Evolutionary conservation across 129 eudicot species (phyloP).

Genomic region (Chrysanthemum makinoi): DNA sequence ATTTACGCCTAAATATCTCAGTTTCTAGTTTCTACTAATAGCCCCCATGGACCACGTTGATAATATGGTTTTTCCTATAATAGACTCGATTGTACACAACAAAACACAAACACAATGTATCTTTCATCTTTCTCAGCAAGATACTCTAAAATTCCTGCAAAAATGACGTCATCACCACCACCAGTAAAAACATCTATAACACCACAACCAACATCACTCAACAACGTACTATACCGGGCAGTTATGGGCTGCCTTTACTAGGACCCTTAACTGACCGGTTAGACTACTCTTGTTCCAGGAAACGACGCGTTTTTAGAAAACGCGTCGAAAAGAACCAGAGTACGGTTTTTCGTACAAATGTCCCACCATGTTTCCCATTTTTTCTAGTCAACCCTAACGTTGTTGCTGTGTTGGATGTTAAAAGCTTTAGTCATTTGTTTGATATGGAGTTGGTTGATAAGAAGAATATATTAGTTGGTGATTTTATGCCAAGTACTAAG

Average conservation of each 20-base stretch:
- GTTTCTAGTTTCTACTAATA: too few relatives aligned
- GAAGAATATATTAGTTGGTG: slow-evolving; percentile 52
- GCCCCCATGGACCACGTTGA: too few relatives aligned
- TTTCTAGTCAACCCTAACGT: slow-evolving; percentile 48
- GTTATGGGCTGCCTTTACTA: slow-evolving; percentile 47
- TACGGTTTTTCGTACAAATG: slow-evolving; percentile 65
- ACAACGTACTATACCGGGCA: slow-evolving; percentile 56
- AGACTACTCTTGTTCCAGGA: slow-evolving; percentile 56
- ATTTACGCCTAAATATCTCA: too few relatives aligned
- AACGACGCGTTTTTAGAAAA: slow-evolving; percentile 34
- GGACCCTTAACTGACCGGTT: slow-evolving; percentile 54
- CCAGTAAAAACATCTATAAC: slow-evolving; percentile 20
- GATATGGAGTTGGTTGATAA: slow-evolving; percentile 62
- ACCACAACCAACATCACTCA: slow-evolving; percentile 28
- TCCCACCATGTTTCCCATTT: slow-evolving; percentile 69
- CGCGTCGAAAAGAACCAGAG: slow-evolving; percentile 47
- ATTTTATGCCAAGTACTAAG: slow-evolving; percentile 52
- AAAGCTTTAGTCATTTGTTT: slow-evolving; percentile 53
- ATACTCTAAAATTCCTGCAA: neutral
- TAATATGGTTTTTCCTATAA: too few relatives aligned
- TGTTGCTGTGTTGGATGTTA: slow-evolving; percentile 47
- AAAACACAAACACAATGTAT: neutral
- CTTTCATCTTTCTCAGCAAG: neutral
- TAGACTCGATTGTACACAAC: too few relatives aligned
- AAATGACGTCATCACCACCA: slow-evolving; percentile 16